A percentile compares a stretch with the other conserved stretches of the same genome.
phyloP scores from a whole-genome alignment of 73 alveolate genomes.

The Blepharisma stoltei region DNA sequence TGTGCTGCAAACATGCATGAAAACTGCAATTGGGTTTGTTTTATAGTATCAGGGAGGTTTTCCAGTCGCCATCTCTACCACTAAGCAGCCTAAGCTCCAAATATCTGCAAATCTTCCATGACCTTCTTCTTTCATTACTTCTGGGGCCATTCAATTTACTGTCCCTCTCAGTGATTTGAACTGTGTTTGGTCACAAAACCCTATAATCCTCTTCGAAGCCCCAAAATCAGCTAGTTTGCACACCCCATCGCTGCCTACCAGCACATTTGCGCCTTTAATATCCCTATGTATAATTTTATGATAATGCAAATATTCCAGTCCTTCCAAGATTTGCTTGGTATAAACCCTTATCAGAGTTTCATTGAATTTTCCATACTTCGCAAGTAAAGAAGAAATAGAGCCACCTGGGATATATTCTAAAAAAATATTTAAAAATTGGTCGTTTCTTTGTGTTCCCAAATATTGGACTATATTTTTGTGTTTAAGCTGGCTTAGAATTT shows the following conservation, averaged over 20 bases:
- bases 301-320: slow-evolving; percentile 83
- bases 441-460: slow-evolving; percentile 61
- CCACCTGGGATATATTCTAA: slow-evolving; percentile 85
- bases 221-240: slow-evolving; percentile 82
- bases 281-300: slow-evolving; percentile 87
- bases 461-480: slow-evolving; percentile 77
- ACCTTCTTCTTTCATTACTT: slow-evolving; percentile 75
- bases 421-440: slow-evolving; percentile 60
- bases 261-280: slow-evolving; percentile 93
- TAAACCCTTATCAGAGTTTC: slow-evolving; percentile 63
- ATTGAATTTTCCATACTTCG: slow-evolving; percentile 58
- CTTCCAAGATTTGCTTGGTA: slow-evolving; percentile 70
- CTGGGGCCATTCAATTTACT: slow-evolving; percentile 98
- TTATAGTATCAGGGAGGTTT: slow-evolving; percentile 79
- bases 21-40: slow-evolving; percentile 23
- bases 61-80: slow-evolving; percentile 90
- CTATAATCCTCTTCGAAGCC: slow-evolving; percentile 46
- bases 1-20: slow-evolving; percentile 36
- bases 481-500: slow-evolving; percentile 55
- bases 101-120: slow-evolving; percentile 85
- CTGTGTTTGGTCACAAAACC: slow-evolving; percentile 37
- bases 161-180: slow-evolving; percentile 85
- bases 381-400: slow-evolving; percentile 53
- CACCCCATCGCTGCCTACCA: slow-evolving; percentile 58
- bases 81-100: slow-evolving; percentile 93